Evolutionary conservation across 345 rosid genomes (phyloP).

Genomic region (Mangifera indica): DNA sequence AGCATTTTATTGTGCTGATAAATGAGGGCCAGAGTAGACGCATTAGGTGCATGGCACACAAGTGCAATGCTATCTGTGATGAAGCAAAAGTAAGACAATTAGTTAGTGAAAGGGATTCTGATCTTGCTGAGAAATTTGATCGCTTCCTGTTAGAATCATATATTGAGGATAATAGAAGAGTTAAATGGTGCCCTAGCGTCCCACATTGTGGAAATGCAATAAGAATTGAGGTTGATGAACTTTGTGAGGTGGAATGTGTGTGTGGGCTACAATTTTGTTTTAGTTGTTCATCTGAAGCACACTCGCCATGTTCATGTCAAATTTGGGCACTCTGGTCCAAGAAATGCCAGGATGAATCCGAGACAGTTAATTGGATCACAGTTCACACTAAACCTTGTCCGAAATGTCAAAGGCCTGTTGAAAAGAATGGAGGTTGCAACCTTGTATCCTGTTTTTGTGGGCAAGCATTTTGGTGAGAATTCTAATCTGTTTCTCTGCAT

Average conservation of each 20-base stretch:
- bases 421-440: slow-evolving; percentile 73
- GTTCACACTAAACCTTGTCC: slow-evolving; percentile 65
- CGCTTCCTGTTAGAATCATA: slow-evolving; percentile 42
- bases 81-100: slow-evolving; percentile 33
- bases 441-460: slow-evolving; percentile 58
- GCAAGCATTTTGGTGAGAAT: slow-evolving; percentile 55
- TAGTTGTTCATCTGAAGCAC: slow-evolving; percentile 37
- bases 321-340: slow-evolving; percentile 43
- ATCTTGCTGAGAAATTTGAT: slow-evolving; percentile 39
- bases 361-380: slow-evolving; percentile 54
- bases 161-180: slow-evolving; percentile 45
- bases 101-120: slow-evolving; percentile 30
- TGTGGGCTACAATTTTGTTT: slow-evolving; percentile 47
- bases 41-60: slow-evolving; percentile 40
- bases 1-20: slow-evolving; percentile 44
- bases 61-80: slow-evolving; percentile 44
- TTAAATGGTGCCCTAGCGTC: slow-evolving; percentile 52
- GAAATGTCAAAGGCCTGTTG: slow-evolving; percentile 54
- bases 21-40: slow-evolving; percentile 45
- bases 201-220: slow-evolving; percentile 54
- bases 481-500: slow-evolving; percentile 19
- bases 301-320: slow-evolving; percentile 43
- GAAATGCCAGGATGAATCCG: slow-evolving; percentile 57
- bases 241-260: slow-evolving; percentile 37
- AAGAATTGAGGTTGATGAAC: slow-evolving; percentile 32